phyloP scores from a whole-genome alignment of 495 filamentous ascomycete genomes.

The Mycothermus thermophilus region DNA sequence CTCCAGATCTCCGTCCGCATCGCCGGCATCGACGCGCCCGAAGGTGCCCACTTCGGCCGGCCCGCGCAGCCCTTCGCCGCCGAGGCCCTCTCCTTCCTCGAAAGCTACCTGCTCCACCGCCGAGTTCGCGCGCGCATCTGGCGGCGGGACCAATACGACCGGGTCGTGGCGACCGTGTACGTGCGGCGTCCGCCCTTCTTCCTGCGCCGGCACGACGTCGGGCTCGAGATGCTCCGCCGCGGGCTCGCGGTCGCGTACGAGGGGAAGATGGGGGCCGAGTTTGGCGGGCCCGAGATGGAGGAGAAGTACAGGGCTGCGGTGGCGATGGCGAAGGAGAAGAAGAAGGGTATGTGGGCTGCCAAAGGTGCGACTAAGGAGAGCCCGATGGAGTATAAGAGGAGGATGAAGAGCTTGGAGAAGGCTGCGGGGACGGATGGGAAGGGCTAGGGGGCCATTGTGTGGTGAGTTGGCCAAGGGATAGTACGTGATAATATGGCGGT shows the following conservation, averaged over 20 bases:
- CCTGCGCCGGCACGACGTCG: conserved; percentile 60
- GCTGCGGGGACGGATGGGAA: conserved; percentile 3
- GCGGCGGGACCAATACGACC: conserved; percentile 78
- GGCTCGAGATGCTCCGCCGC: conserved; percentile 69
- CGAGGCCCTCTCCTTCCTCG: conserved; percentile 70
- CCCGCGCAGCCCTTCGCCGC: conserved; percentile 70
- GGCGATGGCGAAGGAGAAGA: conserved; percentile 49
- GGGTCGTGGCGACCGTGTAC: conserved; percentile 74
- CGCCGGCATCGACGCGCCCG: conserved; percentile 86
- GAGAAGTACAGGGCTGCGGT: conserved; percentile 59
- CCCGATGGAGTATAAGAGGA: conserved; percentile 73
- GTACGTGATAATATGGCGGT: too few relatives aligned
- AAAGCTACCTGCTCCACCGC: conserved; percentile 52
- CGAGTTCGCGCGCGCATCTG: conserved; percentile 70
- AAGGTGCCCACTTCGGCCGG: conserved; percentile 79
- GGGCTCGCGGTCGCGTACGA: conserved; percentile 88
- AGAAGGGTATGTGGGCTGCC: conserved; percentile 61
- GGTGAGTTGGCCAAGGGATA: conserved; percentile 4
- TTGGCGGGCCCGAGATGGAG: conserved; percentile 48
- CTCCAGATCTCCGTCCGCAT: conserved; percentile 66
- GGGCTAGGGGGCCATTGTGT: conserved; percentile 5
- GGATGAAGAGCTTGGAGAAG: conserved; percentile 34
- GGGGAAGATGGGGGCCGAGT: conserved; percentile 76
- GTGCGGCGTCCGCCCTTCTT: conserved; percentile 50
- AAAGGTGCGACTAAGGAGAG: conserved; percentile 50